Percentiles rank a stretch among this genome's conserved stretches.
These are phyloP conservation scores for Elongisporangium prolatum DNA, from an alignment of 352 stramenopile species.

Conservation along the genomic window DNA sequence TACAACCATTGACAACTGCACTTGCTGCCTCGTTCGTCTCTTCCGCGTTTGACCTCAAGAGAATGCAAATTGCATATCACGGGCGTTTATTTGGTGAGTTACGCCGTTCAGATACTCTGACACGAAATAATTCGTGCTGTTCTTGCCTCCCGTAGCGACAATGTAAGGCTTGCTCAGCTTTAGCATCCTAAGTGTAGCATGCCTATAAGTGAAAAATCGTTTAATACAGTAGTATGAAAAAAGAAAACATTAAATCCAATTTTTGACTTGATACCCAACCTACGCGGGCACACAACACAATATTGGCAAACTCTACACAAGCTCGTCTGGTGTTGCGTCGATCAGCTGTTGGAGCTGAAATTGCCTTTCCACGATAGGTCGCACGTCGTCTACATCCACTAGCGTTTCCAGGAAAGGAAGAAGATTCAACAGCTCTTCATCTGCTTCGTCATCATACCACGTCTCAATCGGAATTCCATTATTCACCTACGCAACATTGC, in stretches of 20 bases:
- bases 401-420: conserved; percentile 93
- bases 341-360: conserved; percentile 93
- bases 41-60: conserved; percentile 6
- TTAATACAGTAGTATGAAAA: too few relatives aligned
- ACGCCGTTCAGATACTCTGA: neutral
- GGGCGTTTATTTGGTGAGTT: neutral
- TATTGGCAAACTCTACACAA: conserved; percentile 16
- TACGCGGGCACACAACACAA: neutral
- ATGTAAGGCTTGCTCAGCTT: too few relatives aligned
- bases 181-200: too few relatives aligned
- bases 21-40: conserved; percentile 11
- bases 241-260: neutral
- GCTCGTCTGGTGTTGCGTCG: conserved; percentile 58
- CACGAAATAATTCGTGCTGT: neutral
- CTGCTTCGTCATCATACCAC: conserved; percentile 96
- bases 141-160: neutral
- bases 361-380: conserved; percentile 83
- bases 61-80: neutral
- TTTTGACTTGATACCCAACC: neutral
- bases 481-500: conserved; percentile 56
- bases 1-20: neutral
- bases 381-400: conserved; percentile 84
- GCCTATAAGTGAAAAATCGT: too few relatives aligned
- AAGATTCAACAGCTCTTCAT: conserved; percentile 96
- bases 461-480: conserved; percentile 98